Base-by-base conservation (phyloP, 2,329 filamentous ascomycete genomes). In the Lachnellula cervina region DNA sequence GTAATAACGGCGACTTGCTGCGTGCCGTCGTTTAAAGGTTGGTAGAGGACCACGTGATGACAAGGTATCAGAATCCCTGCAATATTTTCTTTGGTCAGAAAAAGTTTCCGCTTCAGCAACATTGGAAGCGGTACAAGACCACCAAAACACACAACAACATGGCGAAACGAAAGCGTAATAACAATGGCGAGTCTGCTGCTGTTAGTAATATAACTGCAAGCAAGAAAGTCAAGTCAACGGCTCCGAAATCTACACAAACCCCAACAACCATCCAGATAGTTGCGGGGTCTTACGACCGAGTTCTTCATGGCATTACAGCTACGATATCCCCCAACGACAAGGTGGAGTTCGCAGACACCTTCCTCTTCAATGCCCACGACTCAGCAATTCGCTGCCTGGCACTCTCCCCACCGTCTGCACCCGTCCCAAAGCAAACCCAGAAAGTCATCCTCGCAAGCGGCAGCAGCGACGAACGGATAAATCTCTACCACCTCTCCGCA, bases 291-390 rank as follows among this genome's bases (percentile, higher is more conserved):
- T 99, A 99, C 74, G 94, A 99, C 70, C 83, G 91, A 61, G 84
- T 95, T 49, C 81, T 99, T 19, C 94, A 99, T 71, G 94, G 94
- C 58, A 80, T 97, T 66, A 90, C 88, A 7, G 91, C 88, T n/a
- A 83, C 83, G 2, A 76, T 96, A 51, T 65, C 71, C 43, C 62
- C 70, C 52, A 67, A 76, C 11, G 64, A 59, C 54, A 69, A 77
- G 16, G 77, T 86, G 53, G 79, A 85, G 51, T 97, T 97, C 69
- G 83, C 89, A 62, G 93, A 97, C 72, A 93, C 89, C 0, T 99
- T 99, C 72, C 82, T 99, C 55, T 97, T 99, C 81, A 90, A 92
- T 69, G 92, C 94, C 14, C 94, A 99, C 74, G 81, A 84, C 55
- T 95, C 92, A 13, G 87, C 94, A 4, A 90, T 99, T 70, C 88